These are phyloP conservation scores for Talaromyces sp. DNA, from an alignment of 2,329 filamentous ascomycete genomes.

Conservation along the genomic window DNA sequence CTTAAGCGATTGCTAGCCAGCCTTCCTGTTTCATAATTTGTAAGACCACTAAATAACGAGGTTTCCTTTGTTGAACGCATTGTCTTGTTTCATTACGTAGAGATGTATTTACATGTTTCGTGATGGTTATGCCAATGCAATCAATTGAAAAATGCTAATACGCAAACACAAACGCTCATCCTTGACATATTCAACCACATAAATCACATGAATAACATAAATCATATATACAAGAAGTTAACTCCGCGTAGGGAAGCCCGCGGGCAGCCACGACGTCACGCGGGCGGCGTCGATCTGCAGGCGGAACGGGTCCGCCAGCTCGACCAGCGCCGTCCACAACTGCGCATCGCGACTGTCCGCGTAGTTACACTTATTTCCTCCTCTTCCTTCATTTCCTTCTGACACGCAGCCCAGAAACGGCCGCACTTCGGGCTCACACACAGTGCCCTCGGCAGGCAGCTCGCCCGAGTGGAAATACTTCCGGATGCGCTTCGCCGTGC, in stretches of 20 bases:
- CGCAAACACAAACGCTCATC: neutral
- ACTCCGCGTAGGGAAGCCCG: neutral
- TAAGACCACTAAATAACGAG: constrained; percentile 9
- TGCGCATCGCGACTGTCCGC: neutral
- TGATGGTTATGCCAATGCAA: neutral
- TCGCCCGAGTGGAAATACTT: neutral
- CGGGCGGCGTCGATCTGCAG: neutral
- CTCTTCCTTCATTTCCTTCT: neutral
- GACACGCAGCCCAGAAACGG: constrained; percentile 1
- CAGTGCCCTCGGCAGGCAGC: neutral
- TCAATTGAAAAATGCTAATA: neutral
- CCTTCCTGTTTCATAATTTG: constrained; percentile 3
- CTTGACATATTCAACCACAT: neutral
- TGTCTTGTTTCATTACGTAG: neutral
- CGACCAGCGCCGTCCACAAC: constrained; percentile 1
- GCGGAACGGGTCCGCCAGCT: constrained; percentile 4
- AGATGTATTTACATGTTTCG: neutral
- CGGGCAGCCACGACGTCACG: neutral
- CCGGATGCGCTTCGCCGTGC: neutral
- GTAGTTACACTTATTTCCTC: neutral
- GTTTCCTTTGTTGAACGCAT: constrained; percentile 5
- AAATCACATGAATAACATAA: neutral
- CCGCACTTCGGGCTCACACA: neutral
- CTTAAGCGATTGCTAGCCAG: constrained; percentile 28
- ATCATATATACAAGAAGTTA: neutral